Evolutionary conservation across 768 basidiomycete genomes (phyloP).

Genomic region (Kwoniella botswanensis): DNA sequence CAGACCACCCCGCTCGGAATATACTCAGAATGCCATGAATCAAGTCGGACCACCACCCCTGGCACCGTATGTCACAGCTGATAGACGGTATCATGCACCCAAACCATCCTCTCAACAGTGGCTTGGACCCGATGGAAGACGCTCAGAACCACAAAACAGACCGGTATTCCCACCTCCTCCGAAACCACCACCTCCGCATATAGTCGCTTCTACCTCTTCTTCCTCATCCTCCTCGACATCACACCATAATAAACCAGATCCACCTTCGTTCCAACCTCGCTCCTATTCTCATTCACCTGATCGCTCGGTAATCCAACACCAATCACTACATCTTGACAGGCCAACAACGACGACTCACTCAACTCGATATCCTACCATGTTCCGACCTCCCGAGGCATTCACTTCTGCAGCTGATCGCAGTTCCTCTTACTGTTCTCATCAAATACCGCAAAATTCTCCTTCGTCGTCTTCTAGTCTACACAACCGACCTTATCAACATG

Average conservation of each 20-base stretch:
- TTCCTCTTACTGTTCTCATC: background rate
- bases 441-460: background rate
- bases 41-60: slow-evolving; percentile 17
- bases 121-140: slow-evolving; percentile 11
- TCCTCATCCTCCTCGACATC: background rate
- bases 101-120: slow-evolving; percentile 4
- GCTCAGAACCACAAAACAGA: background rate
- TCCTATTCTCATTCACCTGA: slow-evolving; percentile 3
- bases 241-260: background rate
- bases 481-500: background rate
- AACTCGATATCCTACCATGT: background rate
- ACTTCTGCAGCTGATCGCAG: background rate
- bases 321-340: background rate
- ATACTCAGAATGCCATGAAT: background rate
- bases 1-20: slow-evolving; percentile 4
- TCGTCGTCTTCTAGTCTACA: background rate
- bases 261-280: background rate
- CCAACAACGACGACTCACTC: slow-evolving; percentile 5
- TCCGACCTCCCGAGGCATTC: background rate
- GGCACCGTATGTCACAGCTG: slow-evolving; percentile 16
- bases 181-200: slow-evolving; percentile 13
- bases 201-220: slow-evolving; percentile 5
- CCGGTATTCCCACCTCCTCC: slow-evolving; percentile 11
- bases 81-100: slow-evolving; percentile 9
- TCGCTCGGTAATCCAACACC: background rate